phyloP scores from a whole-genome alignment of 1,284 basidiomycete genomes.

The Cryptococcus hybrid region DNA sequence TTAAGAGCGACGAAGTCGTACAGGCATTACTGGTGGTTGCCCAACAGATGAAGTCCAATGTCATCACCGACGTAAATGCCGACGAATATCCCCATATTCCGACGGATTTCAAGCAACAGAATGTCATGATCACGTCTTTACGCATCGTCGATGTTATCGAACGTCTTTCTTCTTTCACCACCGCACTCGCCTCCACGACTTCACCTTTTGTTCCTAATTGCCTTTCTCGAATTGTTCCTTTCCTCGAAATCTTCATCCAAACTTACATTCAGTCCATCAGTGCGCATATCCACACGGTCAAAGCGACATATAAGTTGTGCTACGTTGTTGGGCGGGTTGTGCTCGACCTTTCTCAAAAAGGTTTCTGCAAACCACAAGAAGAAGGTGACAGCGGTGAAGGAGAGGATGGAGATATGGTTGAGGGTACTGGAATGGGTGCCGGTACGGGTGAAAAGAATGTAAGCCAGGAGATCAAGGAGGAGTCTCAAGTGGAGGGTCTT shows the following conservation, averaged over 20 bases:
- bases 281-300: constrained; percentile 51
- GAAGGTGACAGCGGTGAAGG: constrained; percentile 50
- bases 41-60: constrained; percentile 57
- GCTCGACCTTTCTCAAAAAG: constrained; percentile 72
- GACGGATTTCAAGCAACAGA: constrained; percentile 24
- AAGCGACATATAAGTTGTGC: constrained; percentile 78
- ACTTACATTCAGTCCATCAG: constrained; percentile 53
- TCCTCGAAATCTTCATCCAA: constrained; percentile 56
- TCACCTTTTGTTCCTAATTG: constrained; percentile 12
- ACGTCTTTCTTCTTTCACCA: constrained; percentile 31
- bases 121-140: constrained; percentile 26
- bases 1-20: constrained; percentile 54
- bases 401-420: constrained; percentile 57
- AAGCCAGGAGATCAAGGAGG: constrained; percentile 89
- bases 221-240: constrained; percentile 39
- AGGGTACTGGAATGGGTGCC: constrained; percentile 81
- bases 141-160: constrained; percentile 38
- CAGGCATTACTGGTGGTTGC: constrained; percentile 63
- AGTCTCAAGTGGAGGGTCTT: constrained; percentile 93
- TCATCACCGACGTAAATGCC: constrained; percentile 12
- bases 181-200: constrained; percentile 8
- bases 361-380: constrained; percentile 89
- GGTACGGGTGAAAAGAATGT: constrained; percentile 82
- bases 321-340: constrained; percentile 74
- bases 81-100: constrained; percentile 40